phyloP scores from a whole-genome alignment of 2,329 filamentous ascomycete species.

The Bipolaris victoriae region DNA sequence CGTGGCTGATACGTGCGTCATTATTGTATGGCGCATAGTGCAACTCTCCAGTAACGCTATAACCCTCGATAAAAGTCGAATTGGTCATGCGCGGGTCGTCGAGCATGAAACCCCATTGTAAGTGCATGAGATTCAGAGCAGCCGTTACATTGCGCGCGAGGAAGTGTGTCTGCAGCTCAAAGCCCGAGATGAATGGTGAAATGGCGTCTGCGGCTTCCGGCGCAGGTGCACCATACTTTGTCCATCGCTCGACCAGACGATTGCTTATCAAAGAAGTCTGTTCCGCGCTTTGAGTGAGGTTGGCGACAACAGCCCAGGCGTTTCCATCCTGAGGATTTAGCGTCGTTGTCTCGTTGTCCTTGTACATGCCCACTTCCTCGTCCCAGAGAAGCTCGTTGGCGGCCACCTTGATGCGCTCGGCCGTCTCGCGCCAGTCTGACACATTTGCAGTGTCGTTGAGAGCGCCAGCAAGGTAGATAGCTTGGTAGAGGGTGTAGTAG shows the following conservation, averaged over 20 bases:
- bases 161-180: conserved; percentile 56
- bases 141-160: conserved; percentile 49
- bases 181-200: conserved; percentile 57
- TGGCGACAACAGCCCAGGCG: conserved; percentile 50
- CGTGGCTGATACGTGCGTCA: conserved; percentile 56
- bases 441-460: conserved; percentile 53
- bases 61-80: conserved; percentile 60
- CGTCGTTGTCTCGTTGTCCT: conserved; percentile 60
- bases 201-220: conserved; percentile 56
- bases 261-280: conserved; percentile 43
- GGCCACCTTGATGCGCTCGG: conserved; percentile 51
- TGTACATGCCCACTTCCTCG: conserved; percentile 56
- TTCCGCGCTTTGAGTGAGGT: conserved; percentile 41
- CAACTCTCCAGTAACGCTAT: conserved; percentile 53
- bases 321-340: conserved; percentile 59
- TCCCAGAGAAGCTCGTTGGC: conserved; percentile 61
- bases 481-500: conserved; percentile 60
- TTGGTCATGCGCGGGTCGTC: conserved; percentile 61
- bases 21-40: conserved; percentile 59
- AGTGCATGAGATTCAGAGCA: conserved; percentile 53
- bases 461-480: conserved; percentile 58
- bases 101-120: conserved; percentile 64
- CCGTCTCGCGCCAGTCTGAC: conserved; percentile 51
- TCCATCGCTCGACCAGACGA: conserved; percentile 48
- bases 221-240: conserved; percentile 55